Percentiles rank a stretch among this genome's conserved stretches.
These are phyloP conservation scores for Candida peoriensis DNA, from an alignment of 805 yeast species.

Conservation along the genomic window DNA sequence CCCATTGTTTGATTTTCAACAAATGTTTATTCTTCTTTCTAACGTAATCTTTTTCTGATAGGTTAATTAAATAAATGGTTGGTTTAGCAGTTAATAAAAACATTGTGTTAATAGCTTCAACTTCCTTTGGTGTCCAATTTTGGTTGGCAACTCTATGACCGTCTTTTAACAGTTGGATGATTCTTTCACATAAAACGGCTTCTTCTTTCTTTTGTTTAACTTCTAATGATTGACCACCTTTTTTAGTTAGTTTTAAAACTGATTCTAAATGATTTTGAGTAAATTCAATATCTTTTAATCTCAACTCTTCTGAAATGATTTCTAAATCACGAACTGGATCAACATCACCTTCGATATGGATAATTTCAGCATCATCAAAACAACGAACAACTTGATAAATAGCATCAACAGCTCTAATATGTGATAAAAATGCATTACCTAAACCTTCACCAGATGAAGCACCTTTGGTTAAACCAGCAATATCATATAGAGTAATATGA, in stretches of 20 bases:
- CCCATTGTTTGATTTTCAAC: slow-evolving; percentile 83
- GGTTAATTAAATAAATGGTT: slow-evolving; percentile 84
- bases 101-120: slow-evolving; percentile 83
- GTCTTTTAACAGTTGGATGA: slow-evolving; percentile 70
- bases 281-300: slow-evolving; percentile 95
- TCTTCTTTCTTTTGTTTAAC: slow-evolving; percentile 86
- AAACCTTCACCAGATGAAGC: slow-evolving; percentile 96
- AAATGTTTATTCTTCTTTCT: slow-evolving; percentile 87
- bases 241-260: slow-evolving; percentile 71
- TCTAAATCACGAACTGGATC: slow-evolving; percentile 93
- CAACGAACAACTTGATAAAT: slow-evolving; percentile 96
- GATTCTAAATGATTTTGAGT: slow-evolving; percentile 77
- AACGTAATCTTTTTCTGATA: slow-evolving; percentile 82
- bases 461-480: slow-evolving; percentile 97
- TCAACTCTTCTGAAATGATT: slow-evolving; percentile 84
- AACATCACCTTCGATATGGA: slow-evolving; percentile 95
- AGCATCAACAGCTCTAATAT: slow-evolving; percentile 97
- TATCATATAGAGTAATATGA: slow-evolving; percentile 86
- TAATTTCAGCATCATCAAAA: slow-evolving; percentile 96
- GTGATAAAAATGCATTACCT: slow-evolving; percentile 95
- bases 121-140: slow-evolving; percentile 86
- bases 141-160: slow-evolving; percentile 88
- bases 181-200: slow-evolving; percentile 64
- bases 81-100: slow-evolving; percentile 92
- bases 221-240: slow-evolving; percentile 88